Conservation (phyloP, 2,329 filamentous ascomycete genomes). For the Calycina marina region DNA sequence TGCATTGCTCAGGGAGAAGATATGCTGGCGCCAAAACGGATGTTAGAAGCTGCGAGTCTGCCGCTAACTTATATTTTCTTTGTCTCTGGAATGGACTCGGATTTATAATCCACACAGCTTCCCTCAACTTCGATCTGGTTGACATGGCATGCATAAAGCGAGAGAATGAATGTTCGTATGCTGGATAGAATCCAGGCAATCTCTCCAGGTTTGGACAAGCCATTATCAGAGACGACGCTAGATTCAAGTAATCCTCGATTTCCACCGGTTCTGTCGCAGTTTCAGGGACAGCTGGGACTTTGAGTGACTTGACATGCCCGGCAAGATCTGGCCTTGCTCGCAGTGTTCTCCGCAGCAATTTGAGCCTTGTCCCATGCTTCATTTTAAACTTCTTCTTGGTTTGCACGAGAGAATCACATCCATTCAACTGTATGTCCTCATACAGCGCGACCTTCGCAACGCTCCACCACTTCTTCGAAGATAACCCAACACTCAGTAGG, state of each 20-base stretch:
- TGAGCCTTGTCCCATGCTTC: slow-evolving; percentile 35
- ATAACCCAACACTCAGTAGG: slow-evolving; percentile 34
- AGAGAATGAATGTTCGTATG: slow-evolving; percentile 40
- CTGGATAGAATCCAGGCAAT: slow-evolving; percentile 37
- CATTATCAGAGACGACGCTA: slow-evolving; percentile 47
- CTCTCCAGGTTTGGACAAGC: slow-evolving; percentile 49
- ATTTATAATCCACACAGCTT: slow-evolving; percentile 43
- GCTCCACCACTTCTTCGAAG: slow-evolving; percentile 36
- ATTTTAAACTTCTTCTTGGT: slow-evolving; percentile 45
- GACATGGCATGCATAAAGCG: slow-evolving; percentile 44
- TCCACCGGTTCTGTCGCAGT: slow-evolving; percentile 22
- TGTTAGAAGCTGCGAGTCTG: slow-evolving; percentile 11
- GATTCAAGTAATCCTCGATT: slow-evolving; percentile 37
- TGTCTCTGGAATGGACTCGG: slow-evolving; percentile 23
- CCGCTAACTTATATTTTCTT: slow-evolving; percentile 14
- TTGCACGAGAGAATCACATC: slow-evolving; percentile 33
- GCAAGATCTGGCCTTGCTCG: slow-evolving; percentile 38
- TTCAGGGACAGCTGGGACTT: slow-evolving; percentile 34
- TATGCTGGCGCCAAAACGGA: slow-evolving; percentile 23
- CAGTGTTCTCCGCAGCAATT: slow-evolving; percentile 42
- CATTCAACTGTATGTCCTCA: slow-evolving; percentile 41
- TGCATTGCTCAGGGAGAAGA: slow-evolving; percentile 27
- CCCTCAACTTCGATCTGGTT: slow-evolving; percentile 37
- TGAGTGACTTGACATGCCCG: slow-evolving; percentile 38
- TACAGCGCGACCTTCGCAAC: slow-evolving; percentile 30